phyloP scores from a whole-genome alignment of 768 basidiomycete genomes.

The Serendipita sp. region DNA sequence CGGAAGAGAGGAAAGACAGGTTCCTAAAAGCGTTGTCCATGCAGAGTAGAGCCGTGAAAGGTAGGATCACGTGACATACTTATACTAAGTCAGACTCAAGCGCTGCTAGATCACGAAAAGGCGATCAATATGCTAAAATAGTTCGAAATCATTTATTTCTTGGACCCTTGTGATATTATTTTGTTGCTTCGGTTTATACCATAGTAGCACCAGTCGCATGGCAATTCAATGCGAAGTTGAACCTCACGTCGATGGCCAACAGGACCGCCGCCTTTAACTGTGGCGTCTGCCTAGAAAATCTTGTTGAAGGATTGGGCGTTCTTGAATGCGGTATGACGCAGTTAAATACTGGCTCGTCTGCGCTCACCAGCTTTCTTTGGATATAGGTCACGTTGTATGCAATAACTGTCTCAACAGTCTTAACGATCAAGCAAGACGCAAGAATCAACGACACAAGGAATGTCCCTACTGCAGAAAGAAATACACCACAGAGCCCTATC shows the following conservation, averaged over 20 bases:
- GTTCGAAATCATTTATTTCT: too few relatives aligned
- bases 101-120: too few relatives aligned
- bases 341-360: neutral
- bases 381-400: neutral
- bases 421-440: neutral
- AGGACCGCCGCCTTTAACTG: neutral
- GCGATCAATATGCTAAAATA: too few relatives aligned
- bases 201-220: too few relatives aligned
- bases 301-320: neutral
- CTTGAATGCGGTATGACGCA: neutral
- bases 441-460: neutral
- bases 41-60: too few relatives aligned
- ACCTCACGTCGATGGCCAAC: neutral
- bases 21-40: too few relatives aligned
- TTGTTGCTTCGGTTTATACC: too few relatives aligned
- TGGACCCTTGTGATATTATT: too few relatives aligned
- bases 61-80: too few relatives aligned
- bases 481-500: neutral
- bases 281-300: neutral
- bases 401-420: neutral
- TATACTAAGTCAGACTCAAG: too few relatives aligned
- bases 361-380: neutral
- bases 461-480: neutral
- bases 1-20: too few relatives aligned
- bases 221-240: too few relatives aligned